A percentile compares a stretch with the other conserved stretches of the same genome.
These are phyloP conservation scores for Fraxinus latifolia DNA, from an alignment of 305 asterid genomes.

Conservation along the genomic window DNA sequence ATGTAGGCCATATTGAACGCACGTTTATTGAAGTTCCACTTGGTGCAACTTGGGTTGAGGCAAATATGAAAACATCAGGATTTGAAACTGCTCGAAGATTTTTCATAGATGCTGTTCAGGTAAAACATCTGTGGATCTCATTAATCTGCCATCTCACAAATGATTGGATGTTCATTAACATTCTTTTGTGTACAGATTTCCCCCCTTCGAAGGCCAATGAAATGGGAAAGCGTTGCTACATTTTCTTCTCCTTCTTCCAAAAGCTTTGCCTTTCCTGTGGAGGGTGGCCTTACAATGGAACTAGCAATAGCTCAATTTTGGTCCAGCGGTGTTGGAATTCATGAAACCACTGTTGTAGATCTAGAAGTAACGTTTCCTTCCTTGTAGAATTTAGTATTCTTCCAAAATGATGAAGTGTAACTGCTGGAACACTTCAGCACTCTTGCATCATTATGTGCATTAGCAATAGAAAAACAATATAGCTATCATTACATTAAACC, in stretches of 20 bases:
- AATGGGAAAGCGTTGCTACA: slow-evolving; percentile 78
- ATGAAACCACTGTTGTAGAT: slow-evolving; percentile 66
- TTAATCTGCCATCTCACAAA: slow-evolving; percentile 16
- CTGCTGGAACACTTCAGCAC: background rate
- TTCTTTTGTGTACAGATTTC: slow-evolving; percentile 59
- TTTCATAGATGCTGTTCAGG: slow-evolving; percentile 88
- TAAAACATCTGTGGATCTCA: slow-evolving; percentile 26
- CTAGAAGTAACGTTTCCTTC: slow-evolving; percentile 62
- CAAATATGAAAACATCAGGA: slow-evolving; percentile 79
- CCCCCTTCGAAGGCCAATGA: slow-evolving; percentile 81
- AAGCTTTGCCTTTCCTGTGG: slow-evolving; percentile 75
- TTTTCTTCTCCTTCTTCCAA: slow-evolving; percentile 95
- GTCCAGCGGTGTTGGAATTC: slow-evolving; percentile 97
- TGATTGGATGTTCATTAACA: slow-evolving; percentile 27
- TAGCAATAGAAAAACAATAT: background rate
- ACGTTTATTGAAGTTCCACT: slow-evolving; percentile 81
- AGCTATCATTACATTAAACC: background rate
- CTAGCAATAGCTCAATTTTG: slow-evolving; percentile 91
- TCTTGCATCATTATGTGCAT: slow-evolving; percentile 1
- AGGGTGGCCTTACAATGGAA: slow-evolving; percentile 92
- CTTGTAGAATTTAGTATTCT: slow-evolving; percentile 8
- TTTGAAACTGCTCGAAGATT: slow-evolving; percentile 86
- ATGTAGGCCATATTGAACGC: slow-evolving; percentile 79
- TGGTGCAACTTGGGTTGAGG: slow-evolving; percentile 98
- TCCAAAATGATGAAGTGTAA: slow-evolving; percentile 13